Base-by-base conservation (phyloP, 148 eudicot species). In the Rhododendron ovatum region DNA sequence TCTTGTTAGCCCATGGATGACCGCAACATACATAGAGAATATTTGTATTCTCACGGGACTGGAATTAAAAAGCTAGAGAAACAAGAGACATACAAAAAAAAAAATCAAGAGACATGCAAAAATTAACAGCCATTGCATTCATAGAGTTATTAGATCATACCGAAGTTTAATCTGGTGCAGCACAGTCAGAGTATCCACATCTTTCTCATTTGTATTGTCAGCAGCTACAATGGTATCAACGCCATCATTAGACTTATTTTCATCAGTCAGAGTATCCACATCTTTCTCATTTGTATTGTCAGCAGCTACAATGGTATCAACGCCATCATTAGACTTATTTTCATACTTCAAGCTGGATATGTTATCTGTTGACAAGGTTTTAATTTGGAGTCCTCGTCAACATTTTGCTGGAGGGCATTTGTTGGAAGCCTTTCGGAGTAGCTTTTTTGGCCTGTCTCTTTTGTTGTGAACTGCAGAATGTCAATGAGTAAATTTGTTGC, bases 381-480 rank as follows among this genome's bases (percentile, higher is more conserved):
- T 47, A 87, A 35, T 41, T 89, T 91, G 50, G 71, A 82, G 13
- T 87, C 90, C 84, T 82, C 87, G 37, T 89, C 90, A 65, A 39
- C 89, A 85, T 80, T 89, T 63, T 88, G 89, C 87, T 88, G 89
- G 67, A 93, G 74, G 45, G 90, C 90, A 84, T 90, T 91, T 86
- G 88, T 87, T 59, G 88, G 86, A 86, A 90, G 88, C 69, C 86
- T 88, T 74, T 88, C 84, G 7, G 89, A 83, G 91, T 85, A 26
- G 82, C 73, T 87, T 92, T 96, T 94, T 94, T 95, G 45, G 87
- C 82, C 83, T 85, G 93, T 84, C 86, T 94, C 91, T 90, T 95
- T 57, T 87, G 90, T 81, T 92, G 95, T 39, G 96, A 91, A 84
- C 99, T 96, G 92, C 89, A 93, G 18, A 65, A 83, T 51, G 71